Conservation (phyloP, 306 rosid genomes). For the Fagus sylvatica region DNA sequence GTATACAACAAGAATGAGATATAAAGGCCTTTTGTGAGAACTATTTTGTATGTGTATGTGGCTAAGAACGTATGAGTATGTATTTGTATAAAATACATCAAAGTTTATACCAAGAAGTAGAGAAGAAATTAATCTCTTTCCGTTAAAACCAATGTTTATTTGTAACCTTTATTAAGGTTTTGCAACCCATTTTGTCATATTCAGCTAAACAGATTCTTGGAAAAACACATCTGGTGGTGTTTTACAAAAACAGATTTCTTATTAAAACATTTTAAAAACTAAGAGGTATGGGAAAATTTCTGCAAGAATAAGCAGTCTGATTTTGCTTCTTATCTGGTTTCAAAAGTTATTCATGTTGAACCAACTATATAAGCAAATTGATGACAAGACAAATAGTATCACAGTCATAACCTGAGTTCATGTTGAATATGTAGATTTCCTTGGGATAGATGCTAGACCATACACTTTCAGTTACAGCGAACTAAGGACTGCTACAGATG, state of each 20-base stretch:
- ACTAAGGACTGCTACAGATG: conserved; percentile 63
- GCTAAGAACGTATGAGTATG: background rate
- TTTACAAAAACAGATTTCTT: background rate
- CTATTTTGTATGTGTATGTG: background rate
- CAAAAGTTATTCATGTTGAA: background rate
- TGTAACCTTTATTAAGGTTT: background rate
- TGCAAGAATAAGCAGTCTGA: background rate
- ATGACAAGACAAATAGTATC: background rate
- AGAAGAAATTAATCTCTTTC: background rate
- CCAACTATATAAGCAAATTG: background rate
- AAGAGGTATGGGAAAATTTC: background rate
- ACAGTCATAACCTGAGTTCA: conserved; percentile 9
- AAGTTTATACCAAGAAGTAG: background rate
- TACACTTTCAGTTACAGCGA: conserved; percentile 66
- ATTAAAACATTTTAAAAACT: background rate
- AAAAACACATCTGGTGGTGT: background rate
- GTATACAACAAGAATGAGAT: background rate
- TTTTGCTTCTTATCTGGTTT: background rate
- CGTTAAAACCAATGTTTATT: background rate
- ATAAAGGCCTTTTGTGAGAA: background rate
- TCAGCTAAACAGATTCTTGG: background rate
- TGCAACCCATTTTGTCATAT: background rate
- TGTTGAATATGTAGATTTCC: conserved; percentile 52
- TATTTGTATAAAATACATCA: background rate
- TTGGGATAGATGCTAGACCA: conserved; percentile 65